Base-by-base conservation (phyloP, 306 rosid genomes). In the Phaseolus lunatus region DNA sequence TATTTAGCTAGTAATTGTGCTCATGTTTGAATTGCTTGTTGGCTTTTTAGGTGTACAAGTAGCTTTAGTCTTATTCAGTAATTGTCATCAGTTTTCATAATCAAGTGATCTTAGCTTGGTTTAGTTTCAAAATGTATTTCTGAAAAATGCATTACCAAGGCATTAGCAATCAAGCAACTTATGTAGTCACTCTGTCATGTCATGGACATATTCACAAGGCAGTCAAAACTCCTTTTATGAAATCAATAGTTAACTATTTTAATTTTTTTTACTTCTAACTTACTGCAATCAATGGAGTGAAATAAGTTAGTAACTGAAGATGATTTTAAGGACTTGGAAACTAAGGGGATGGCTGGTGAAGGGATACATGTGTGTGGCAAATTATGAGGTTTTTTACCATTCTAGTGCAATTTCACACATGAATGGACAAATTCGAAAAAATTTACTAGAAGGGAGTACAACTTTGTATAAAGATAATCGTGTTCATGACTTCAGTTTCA, bases 271-370 rank as follows among this genome's bases (percentile, higher is more conserved):
- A 16, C 41, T 53, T 41, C 44, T 54, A 45, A 47, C 1, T 11
- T 26, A 6, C 9, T n/a, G 61, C 59, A 75, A 45, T 18, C 16
- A 61, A 45, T 45, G 70, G 5, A 47, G 69, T 18, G 33, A 33
- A 19, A 63, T 20, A 14, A 14, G 65, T 39, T 27, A 57, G 14
- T 61, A 56, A 44, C 24, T 54, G 58, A 56, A 56, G 76, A 9
- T 35, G 22, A 77, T 65, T 45, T 61, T 70, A 24, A 70, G 71
- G 19, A 33, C 64, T 70, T 16, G 77, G 72, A 48, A 72, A 31
- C n/a, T 73, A 22, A 49, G 83, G 54, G 54, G 20, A 53, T 48
- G 37, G 76, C 16, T 39, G 76, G 71, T 18, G 67, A 44, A 20
- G 59, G 18, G 74, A 45, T 63, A 19, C 68, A 69, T 29, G n/a